Evolutionary conservation across 2,329 filamentous ascomycete genomes (phyloP).

Genomic region (Sphaerulina musiva): DNA sequence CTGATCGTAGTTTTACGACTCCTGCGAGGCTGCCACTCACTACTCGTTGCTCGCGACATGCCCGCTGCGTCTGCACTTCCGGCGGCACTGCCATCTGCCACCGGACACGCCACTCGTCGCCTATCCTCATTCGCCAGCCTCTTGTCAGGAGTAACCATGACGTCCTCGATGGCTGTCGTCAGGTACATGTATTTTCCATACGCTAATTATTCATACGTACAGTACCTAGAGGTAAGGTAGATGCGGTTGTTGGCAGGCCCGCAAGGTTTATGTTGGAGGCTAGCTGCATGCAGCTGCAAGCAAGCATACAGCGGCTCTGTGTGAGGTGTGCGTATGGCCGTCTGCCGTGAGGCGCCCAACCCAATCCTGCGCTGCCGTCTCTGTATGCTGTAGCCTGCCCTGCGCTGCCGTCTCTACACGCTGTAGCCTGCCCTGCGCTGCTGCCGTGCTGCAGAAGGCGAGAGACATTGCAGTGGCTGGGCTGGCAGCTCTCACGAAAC

Average conservation of each 20-base stretch:
- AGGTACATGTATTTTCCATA: background rate
- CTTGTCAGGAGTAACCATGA: background rate
- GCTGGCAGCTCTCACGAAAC: background rate
- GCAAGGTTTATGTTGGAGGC: constrained; percentile 16
- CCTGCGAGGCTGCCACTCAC: too few relatives aligned
- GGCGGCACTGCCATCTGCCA: background rate
- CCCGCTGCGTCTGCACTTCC: too few relatives aligned
- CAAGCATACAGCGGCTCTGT: constrained; percentile 9
- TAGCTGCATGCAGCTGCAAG: constrained; percentile 12
- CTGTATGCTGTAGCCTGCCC: too few relatives aligned
- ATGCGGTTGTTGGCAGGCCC: constrained; percentile 14
- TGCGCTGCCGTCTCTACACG: background rate
- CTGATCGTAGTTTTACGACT: background rate
- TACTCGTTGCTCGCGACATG: too few relatives aligned
- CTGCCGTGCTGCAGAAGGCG: background rate
- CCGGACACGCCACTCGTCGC: background rate
- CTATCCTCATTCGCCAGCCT: background rate
- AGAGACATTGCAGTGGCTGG: background rate
- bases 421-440: too few relatives aligned
- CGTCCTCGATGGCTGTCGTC: background rate
- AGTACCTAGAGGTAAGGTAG: constrained; percentile 2
- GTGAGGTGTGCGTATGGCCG: background rate
- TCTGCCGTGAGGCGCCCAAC: background rate
- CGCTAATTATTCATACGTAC: too few relatives aligned
- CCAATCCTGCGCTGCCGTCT: background rate